These are phyloP conservation scores for Gracilariopsis chorda DNA, from an alignment of 23 red algal genomes.

Conservation along the genomic window DNA sequence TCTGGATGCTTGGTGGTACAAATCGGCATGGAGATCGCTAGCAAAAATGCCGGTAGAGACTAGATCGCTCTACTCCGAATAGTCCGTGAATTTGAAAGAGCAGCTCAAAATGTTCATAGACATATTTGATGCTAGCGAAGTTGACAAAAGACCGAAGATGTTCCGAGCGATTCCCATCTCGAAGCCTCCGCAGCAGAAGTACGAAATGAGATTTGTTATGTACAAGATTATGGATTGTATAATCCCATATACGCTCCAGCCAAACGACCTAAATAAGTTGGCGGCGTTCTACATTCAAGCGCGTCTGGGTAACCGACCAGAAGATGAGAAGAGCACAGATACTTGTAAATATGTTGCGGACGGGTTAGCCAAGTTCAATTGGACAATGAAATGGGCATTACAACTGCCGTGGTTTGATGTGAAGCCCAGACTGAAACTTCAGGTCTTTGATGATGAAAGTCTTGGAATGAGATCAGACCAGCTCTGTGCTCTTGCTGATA, in stretches of 20 bases:
- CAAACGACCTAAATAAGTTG: conserved; percentile 8
- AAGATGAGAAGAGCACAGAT: conserved; percentile 41
- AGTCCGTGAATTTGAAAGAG: conserved; percentile 53
- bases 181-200: conserved; percentile 26
- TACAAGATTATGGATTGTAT: conserved; percentile 55
- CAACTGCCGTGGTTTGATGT: conserved; percentile 50
- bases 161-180: conserved; percentile 44
- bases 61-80: conserved; percentile 46
- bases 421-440: conserved; percentile 66
- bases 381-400: conserved; percentile 63
- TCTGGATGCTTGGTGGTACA: conserved; percentile 82
- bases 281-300: conserved; percentile 35
- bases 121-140: conserved; percentile 66
- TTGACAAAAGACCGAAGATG: conserved; percentile 44
- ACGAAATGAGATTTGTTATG: conserved; percentile 45
- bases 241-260: conserved; percentile 31
- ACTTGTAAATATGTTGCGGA: conserved; percentile 55
- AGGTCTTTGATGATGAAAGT: conserved; percentile 62
- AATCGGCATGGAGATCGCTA: conserved; percentile 60
- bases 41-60: conserved; percentile 62
- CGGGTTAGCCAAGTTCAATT: conserved; percentile 62
- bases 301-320: conserved; percentile 38
- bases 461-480: conserved; percentile 38
- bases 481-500: conserved; percentile 48
- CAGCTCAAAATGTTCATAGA: conserved; percentile 70